A percentile compares a stretch with the other conserved stretches of the same genome.
phyloP scores from a whole-genome alignment of 768 basidiomycete genomes.

The Phaffia tasmanica region DNA sequence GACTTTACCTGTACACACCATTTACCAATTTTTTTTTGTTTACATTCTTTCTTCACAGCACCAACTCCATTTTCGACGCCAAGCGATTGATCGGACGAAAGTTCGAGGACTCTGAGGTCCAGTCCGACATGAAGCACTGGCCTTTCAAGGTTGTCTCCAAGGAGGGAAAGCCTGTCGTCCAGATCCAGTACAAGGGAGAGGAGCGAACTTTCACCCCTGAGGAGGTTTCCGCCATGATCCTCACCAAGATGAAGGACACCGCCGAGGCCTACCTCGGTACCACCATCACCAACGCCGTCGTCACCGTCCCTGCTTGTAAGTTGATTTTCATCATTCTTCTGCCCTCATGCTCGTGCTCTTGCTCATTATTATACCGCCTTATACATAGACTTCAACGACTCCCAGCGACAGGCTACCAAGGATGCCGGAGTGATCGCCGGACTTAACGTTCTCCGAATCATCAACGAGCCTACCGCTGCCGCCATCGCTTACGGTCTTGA shows the following conservation, averaged over 20 bases:
- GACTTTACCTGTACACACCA: too few species aligned
- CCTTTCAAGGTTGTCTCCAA: constrained; percentile 33
- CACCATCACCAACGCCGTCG: constrained; percentile 27
- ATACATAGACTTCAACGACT: constrained; percentile 76
- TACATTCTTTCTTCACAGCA: constrained; percentile 13
- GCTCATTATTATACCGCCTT: not conserved
- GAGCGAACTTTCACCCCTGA: constrained; percentile 44
- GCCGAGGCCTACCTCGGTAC: constrained; percentile 53
- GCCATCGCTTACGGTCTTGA: constrained; percentile 27
- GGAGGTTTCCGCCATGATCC: constrained; percentile 57
- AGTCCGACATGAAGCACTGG: constrained; percentile 47
- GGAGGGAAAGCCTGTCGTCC: constrained; percentile 25
- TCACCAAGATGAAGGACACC: constrained; percentile 57
- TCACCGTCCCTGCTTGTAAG: constrained; percentile 60
- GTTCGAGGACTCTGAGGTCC: constrained; percentile 43
- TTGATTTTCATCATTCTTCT: not conserved
- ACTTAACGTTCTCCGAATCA: constrained; percentile 28
- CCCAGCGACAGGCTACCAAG: constrained; percentile 96
- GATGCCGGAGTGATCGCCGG: constrained; percentile 27
- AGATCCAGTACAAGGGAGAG: constrained; percentile 25
- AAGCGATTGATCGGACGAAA: constrained; percentile 60
- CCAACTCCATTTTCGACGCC: constrained; percentile 78
- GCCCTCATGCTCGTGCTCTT: constrained; percentile 5
- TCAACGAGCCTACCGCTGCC: constrained; percentile 28
- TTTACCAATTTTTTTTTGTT: not conserved